These are phyloP conservation scores for Fusarium temperatum DNA, from an alignment of 2,329 filamentous ascomycete species.

Conservation along the genomic window DNA sequence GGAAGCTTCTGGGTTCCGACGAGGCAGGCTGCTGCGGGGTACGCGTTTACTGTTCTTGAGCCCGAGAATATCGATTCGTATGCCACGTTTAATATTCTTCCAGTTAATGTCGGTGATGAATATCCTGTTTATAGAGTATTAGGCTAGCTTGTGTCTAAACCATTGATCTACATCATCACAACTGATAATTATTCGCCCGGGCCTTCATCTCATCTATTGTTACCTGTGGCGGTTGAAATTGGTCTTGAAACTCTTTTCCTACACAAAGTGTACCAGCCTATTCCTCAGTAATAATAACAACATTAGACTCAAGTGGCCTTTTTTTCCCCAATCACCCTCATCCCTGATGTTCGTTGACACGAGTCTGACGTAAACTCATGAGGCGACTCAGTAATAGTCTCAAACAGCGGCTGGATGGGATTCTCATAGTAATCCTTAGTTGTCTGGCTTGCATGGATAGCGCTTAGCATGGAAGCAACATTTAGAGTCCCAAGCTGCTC, in stretches of 20 bases:
- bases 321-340: fast-evolving
- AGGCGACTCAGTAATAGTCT: background rate
- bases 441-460: background rate
- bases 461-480: background rate
- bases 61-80: constrained; percentile 42
- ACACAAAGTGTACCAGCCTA: fast-evolving
- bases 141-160: background rate
- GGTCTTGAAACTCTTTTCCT: too few relatives aligned
- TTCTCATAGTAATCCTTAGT: fast-evolving
- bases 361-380: background rate
- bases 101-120: constrained; percentile 36
- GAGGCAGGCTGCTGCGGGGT: constrained; percentile 40
- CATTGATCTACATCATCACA: background rate
- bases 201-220: too few relatives aligned
- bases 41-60: constrained; percentile 41
- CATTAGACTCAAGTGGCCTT: fast-evolving
- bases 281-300: fast-evolving
- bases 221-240: too few relatives aligned
- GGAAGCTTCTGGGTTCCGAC: constrained; percentile 42
- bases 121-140: constrained; percentile 43
- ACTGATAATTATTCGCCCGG: too few relatives aligned
- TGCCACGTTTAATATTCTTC: constrained; percentile 39
- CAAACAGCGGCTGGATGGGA: background rate
- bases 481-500: background rate
- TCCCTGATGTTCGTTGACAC: fast-evolving